A percentile compares a stretch with the other conserved stretches of the same genome.
phyloP scores from a whole-genome alignment of 2,329 filamentous ascomycete species.

The Trichoderma hamatum region DNA sequence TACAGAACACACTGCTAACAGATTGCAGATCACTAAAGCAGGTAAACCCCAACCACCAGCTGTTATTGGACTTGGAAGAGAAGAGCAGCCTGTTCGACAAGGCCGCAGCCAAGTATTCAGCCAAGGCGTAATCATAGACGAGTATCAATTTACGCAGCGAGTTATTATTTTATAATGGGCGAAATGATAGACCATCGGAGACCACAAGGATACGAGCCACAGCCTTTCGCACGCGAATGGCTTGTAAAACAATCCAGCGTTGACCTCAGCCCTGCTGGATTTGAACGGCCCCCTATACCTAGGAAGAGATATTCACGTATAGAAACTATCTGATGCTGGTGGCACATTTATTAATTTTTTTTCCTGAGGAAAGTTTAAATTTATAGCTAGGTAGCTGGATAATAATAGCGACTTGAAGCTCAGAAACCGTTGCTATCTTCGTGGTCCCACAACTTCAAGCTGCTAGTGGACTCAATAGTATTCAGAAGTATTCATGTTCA shows the following conservation, averaged over 20 bases:
- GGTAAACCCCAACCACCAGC: conserved; percentile 66
- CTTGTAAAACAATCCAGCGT: not conserved
- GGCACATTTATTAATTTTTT: not conserved
- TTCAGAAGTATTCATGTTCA: no score
- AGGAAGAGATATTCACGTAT: not conserved
- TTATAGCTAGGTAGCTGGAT: not conserved
- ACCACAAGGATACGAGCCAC: not conserved
- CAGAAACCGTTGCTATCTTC: not conserved
- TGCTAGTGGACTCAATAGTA: not conserved
- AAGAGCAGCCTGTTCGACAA: conserved; percentile 88
- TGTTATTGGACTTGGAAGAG: conserved; percentile 75
- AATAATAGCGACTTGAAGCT: conserved; percentile 9
- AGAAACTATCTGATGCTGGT: not conserved
- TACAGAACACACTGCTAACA: conserved; percentile 33
- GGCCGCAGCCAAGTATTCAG: conserved; percentile 81
- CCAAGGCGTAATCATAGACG: conserved; percentile 67
- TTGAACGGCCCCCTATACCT: not conserved
- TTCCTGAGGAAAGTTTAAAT: not conserved
- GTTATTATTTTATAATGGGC: conserved; percentile 38
- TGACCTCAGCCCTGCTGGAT: not conserved
- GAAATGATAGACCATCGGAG: conserved; percentile 36
- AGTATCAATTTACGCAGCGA: conserved; percentile 28
- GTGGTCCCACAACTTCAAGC: not conserved
- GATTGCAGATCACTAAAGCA: conserved; percentile 57
- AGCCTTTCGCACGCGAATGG: not conserved